Base-by-base conservation (phyloP, 805 yeast genomes). In the Wickerhamomyces rabaulensis region DNA sequence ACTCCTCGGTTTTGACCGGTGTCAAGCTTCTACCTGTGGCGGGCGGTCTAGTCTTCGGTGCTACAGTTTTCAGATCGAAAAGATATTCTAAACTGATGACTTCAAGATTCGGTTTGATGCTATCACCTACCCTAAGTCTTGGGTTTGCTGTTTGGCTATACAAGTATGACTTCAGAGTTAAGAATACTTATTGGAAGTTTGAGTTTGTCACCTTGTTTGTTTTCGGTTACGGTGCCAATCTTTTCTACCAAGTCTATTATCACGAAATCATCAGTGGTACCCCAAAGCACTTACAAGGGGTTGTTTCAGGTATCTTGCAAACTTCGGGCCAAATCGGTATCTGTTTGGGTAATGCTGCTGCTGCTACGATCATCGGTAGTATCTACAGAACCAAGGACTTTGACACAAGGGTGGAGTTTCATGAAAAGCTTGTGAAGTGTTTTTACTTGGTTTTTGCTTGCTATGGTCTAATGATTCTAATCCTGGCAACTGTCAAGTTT, bases 241-340 rank as follows among this genome's bases (percentile, higher is more conserved):
- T 63, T 2, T 71, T 60, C 49, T 68, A 66, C 52, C 60, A 67
- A 23, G 60, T 67, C 3, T 71, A 64, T 44, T 47, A 63, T 33
- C 64, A 59, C 29, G 60, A 65, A 4, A 52, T 69, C 6, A 54
- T 61, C 49, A 38, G 58, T 40, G 42, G 61, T 17, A 64, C 74
- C 6, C 75, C 77, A 0, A 39, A 54, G 8, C 65, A 67, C 42
- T 49, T 68, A n/a, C 74, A 70, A 43, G 75, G 73, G 16, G 64
- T 67, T 26, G 69, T 70, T 3, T 47, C 67, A 6, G 76, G 71
- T 1, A 51, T 70, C 8, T 56, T 62, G 33, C 68, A 63, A 48
- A 67, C 74, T 1, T 47, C 57, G 9, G 65, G 64, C 1, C 75
- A 70, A 52, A 45, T 69, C 22, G 69, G 68, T 1, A 46, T 56